Base-by-base conservation (phyloP, 768 basidiomycete genomes). In the Mycena maculata region DNA sequence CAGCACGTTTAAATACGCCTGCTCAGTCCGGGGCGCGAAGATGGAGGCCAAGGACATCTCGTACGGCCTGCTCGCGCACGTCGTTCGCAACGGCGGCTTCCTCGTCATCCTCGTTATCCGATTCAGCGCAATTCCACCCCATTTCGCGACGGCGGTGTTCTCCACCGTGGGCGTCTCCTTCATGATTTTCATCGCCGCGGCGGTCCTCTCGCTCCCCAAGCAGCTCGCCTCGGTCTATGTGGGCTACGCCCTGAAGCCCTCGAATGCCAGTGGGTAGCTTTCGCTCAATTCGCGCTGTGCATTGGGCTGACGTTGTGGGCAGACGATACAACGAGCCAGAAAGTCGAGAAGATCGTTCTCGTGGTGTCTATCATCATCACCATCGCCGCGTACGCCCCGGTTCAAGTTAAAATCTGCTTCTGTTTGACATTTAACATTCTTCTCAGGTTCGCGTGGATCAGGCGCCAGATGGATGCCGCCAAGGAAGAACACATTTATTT, bases 151-250 rank as follows among this genome's bases (percentile, higher is more conserved):
- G 3, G 91, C 90, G 39, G 85, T 96, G 7, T 95, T 96, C 74
- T 87, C 94, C 4, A 90, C 94, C 5, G 95, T 93, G 74, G 96
- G 96, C 41, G 92, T 97, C 88, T 81, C 83, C 58, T 90, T 95
- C 69, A 78, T 87, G 71, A 82, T 89, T 25, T 98, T 96, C 78
- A 80, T 87, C 48, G 65, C 92, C 4, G 95, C 96, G 23, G 91
- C 94, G 6, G 77, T 95, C 68, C 80, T 96, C 20, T 93, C 93
- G 20, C 78, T 95, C 73, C 95, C 96, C 5, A 96, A 96, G 73
- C 93, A 96, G 76, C 91, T 98, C 70, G 86, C 94, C 68, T 92
- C 92, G 15, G 96, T 97, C 15, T 98, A 98, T 73, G 85, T 96
- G 13, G 95, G 95, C 31, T 94, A 92, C 30, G 81, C 92, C 23